Percentiles rank a stretch among this genome's conserved stretches.
phyloP scores from a whole-genome alignment of 345 rosid species.

The Sisymbrium irio region DNA sequence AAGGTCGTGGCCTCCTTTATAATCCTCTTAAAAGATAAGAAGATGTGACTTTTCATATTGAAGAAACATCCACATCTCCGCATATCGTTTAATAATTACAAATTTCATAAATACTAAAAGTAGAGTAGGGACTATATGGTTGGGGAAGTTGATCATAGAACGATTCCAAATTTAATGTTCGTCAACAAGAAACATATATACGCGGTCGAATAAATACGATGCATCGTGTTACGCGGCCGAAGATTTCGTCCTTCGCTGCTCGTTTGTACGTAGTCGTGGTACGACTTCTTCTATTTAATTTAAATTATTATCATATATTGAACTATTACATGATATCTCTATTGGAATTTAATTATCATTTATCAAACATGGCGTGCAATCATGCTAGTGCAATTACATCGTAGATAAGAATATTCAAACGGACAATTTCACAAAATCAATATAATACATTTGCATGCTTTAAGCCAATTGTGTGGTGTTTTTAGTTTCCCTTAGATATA shows the following conservation, averaged over 20 bases:
- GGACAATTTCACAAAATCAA: background rate
- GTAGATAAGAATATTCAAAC: background rate
- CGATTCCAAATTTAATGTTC: constrained; percentile 24
- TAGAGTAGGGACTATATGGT: constrained; percentile 23
- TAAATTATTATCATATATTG: background rate
- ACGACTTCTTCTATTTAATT: constrained; percentile 26
- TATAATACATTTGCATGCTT: background rate
- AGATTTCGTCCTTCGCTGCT: background rate
- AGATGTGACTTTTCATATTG: constrained; percentile 25
- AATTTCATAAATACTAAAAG: constrained; percentile 18
- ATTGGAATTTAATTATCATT: background rate
- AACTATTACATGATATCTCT: background rate
- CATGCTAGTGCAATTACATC: background rate
- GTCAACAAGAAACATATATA: constrained; percentile 29
- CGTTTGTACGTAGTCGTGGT: constrained; percentile 24
- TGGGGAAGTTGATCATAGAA: constrained; percentile 25
- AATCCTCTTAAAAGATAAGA: constrained; percentile 29
- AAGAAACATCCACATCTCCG: constrained; percentile 24
- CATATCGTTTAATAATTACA: constrained; percentile 6
- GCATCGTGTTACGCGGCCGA: constrained; percentile 29
- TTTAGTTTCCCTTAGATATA: too few relatives aligned
- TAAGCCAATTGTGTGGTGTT: background rate
- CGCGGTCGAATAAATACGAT: constrained; percentile 34
- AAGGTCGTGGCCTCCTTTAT: constrained; percentile 13
- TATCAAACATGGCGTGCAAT: constrained; percentile 24